These are phyloP conservation scores for Mariannaea elegans DNA, from an alignment of 2,329 filamentous ascomycete species.

Conservation along the genomic window DNA sequence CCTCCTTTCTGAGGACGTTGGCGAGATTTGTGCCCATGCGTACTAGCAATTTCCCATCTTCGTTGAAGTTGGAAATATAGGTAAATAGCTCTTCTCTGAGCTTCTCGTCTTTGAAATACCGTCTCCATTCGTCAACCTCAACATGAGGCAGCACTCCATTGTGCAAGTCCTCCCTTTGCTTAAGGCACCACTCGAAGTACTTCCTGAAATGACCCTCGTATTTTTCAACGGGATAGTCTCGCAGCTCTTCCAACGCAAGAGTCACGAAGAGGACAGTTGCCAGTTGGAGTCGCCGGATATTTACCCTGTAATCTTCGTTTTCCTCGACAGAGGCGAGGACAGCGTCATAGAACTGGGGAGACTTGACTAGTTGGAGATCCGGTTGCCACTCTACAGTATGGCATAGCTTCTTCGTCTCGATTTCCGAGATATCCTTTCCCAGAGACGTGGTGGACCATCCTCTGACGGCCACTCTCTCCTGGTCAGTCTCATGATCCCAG, in stretches of 20 bases:
- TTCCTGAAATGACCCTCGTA: slow-evolving; percentile 11
- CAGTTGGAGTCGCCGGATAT: neutral
- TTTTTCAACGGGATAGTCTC: neutral
- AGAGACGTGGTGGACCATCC: neutral
- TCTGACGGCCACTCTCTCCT: neutral
- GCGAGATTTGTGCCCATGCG: slow-evolving; percentile 2
- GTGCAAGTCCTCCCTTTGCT: neutral
- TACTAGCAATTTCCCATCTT: slow-evolving; percentile 8
- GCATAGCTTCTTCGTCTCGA: slow-evolving; percentile 10
- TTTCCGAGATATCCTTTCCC: neutral
- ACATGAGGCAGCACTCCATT: neutral
- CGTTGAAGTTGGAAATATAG: neutral
- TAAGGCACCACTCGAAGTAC: slow-evolving; percentile 17
- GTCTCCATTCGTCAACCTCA: neutral
- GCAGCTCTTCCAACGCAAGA: slow-evolving; percentile 1
- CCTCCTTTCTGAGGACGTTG: neutral
- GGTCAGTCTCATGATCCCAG: neutral
- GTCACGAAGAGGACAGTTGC: slow-evolving; percentile 4
- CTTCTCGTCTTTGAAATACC: neutral
- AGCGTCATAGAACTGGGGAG: neutral
- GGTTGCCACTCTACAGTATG: slow-evolving; percentile 11
- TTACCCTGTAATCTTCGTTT: slow-evolving; percentile 2
- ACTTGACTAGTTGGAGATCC: slow-evolving; percentile 2
- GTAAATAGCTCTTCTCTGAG: neutral
- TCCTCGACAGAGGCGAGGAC: neutral